phyloP scores from a whole-genome alignment of 345 rosid genomes.

The Euphorbia pulcherrima region DNA sequence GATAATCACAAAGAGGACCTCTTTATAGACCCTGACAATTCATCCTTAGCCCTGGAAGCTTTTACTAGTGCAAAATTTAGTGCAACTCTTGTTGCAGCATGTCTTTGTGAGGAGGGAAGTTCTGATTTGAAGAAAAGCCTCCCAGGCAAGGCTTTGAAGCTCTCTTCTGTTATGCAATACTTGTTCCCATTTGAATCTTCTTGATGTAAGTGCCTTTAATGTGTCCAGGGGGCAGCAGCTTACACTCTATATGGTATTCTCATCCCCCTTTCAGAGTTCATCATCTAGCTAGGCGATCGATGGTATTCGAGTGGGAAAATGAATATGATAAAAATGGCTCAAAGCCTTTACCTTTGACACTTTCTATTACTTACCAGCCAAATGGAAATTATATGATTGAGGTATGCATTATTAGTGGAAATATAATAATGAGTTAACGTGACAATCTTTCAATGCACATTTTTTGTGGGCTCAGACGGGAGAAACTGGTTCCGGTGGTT shows the following conservation, averaged over 20 bases:
- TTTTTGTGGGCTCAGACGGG: conserved; percentile 37
- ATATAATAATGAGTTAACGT: conserved; percentile 5
- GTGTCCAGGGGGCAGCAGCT: conserved; percentile 45
- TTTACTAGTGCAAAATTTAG: conserved; percentile 43
- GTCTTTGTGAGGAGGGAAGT: conserved; percentile 56
- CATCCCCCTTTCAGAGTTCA: conserved; percentile 80
- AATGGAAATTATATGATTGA: conserved; percentile 65
- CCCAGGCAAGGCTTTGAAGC: conserved; percentile 45
- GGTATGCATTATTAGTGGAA: conserved; percentile 34
- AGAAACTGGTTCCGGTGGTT: conserved; percentile 37
- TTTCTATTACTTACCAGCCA: conserved; percentile 44
- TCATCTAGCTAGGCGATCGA: conserved; percentile 47
- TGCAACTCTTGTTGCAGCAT: conserved; percentile 69
- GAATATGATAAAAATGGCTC: conserved; percentile 46
- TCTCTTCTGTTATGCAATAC: conserved; percentile 16
- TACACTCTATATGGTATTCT: conserved; percentile 60
- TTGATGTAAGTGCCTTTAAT: conserved; percentile 21
- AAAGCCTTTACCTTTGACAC: conserved; percentile 38
- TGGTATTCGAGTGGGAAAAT: conserved; percentile 75
- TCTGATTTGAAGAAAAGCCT: conserved; percentile 37
- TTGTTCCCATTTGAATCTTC: conserved; percentile 7
- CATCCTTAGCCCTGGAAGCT: conserved; percentile 42
- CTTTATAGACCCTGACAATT: conserved; percentile 55
- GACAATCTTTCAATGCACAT: conserved; percentile 3
- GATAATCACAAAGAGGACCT: conserved; percentile 71